phyloP scores from a whole-genome alignment of 1,284 basidiomycete genomes.

The Coniferiporia weirii region DNA sequence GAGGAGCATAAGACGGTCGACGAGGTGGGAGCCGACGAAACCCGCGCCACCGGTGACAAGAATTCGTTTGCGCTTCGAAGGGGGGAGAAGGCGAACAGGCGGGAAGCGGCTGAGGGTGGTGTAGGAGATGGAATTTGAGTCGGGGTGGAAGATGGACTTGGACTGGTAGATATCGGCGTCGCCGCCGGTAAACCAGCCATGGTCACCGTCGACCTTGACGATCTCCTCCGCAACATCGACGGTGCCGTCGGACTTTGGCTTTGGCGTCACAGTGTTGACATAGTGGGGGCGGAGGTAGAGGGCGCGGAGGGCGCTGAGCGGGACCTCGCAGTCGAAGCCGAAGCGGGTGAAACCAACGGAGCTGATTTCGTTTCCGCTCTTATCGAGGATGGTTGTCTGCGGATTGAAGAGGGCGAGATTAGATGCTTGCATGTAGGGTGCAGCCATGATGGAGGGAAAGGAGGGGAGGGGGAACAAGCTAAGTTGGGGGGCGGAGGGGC shows the following conservation, averaged over 20 bases:
- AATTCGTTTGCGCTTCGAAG: constrained; percentile 78
- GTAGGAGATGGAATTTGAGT: constrained; percentile 79
- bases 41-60: constrained; percentile 95
- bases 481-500: too few relatives aligned
- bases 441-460: constrained; percentile 2
- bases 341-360: constrained; percentile 79
- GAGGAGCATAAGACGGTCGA: constrained; percentile 94
- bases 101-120: constrained; percentile 88
- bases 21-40: constrained; percentile 96
- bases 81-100: constrained; percentile 82
- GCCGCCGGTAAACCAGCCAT: constrained; percentile 51
- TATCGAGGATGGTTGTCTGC: constrained; percentile 63
- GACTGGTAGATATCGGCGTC: constrained; percentile 59
- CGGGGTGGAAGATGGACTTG: constrained; percentile 79
- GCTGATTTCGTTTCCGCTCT: constrained; percentile 69
- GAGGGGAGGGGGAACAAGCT: neutral
- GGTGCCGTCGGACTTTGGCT: constrained; percentile 33
- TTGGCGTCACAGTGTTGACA: constrained; percentile 42
- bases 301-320: constrained; percentile 72
- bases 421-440: constrained; percentile 1
- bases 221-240: constrained; percentile 34
- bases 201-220: constrained; percentile 31
- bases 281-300: constrained; percentile 85
- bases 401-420: constrained; percentile 16
- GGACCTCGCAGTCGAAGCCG: constrained; percentile 82